Evolutionary conservation across 2,329 filamentous ascomycete genomes (phyloP), one percentile per base, ranked within the genome.

Genomic region (Aspergillus fumigatus): DNA sequence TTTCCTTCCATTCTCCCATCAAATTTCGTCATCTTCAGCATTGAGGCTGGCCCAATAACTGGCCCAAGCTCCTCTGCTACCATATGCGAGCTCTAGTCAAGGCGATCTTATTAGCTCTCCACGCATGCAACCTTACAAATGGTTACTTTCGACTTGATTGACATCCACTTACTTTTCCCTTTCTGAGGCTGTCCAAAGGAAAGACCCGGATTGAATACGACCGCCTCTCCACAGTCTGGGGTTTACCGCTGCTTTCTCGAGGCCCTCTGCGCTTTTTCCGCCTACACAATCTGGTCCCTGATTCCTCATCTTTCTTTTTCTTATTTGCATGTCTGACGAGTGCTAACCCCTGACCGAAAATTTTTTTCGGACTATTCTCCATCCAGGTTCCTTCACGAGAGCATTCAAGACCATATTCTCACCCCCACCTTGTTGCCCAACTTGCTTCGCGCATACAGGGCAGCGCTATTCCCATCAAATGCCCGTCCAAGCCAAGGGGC

Each of bases 401-500:
- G 70, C 65, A 78, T 77, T 67, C 73, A 88, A 82, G 75, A 79
- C 82, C 76, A 82, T 69, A 70, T 89, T 59, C 79, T 91, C 60
- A 83, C 87, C 75, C 80, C 86, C 64, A 80, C 81, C 59, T 80
- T 83, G 64, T 79, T 92, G 55, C 85, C 89, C 70, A 79, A 80
- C 70, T 74, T 90, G 63, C 72, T 79, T 23, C 72, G 70, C 54
- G 73, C 85, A 63, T 81, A 89, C 67, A 89, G 94, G 70, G 85
- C 84, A 66, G 84, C 89, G 59, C 79, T 97, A 55, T 97, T 97
- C 72, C 93, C 94, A 63, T 88, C 90, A 75, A 95, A 95, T 74
- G 80, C 84, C 65, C 86, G 88, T 59, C 88, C 86, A 57, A 82
- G 60, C 56, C 59, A 53, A 60, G 58, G 52, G 52, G 55, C 59